Evolutionary conservation across 2,329 filamentous ascomycete species (phyloP), one percentile per base, ranked within the genome.

Genomic region (Fusarium ramigenum): DNA sequence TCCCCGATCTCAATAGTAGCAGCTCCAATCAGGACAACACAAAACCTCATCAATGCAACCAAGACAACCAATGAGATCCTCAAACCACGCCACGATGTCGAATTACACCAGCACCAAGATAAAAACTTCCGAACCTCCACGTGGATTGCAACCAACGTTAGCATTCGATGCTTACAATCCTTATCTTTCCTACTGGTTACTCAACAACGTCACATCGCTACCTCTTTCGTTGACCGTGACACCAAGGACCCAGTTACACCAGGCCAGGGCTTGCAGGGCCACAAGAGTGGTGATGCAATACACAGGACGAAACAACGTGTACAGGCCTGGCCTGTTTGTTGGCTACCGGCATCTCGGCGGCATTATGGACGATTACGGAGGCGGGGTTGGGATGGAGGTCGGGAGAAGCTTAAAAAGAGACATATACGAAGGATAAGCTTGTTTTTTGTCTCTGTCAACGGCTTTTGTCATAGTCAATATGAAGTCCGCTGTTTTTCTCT

Each of bases 101-200:
- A 57, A 57, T 40, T n/a, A 47, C 58, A 53, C 25, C 49, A 46
- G 32, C 30, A 5, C 28, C 36, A 49, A 28, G n/a, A 47, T 25
- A 6, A 37, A 68, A 57, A 52, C 30, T 16, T 57, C 58, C 43
- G n/a, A 60, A 5, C 3, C 19, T 44, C 52, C 71, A 74, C 71
- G 71, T 74, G 71, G 30, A 46, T 46, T 52, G 16, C 37, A n/a
- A 53, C 30, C 30, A 18, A 47, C 23, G 18, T 28, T 39, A 19
- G 57, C 56, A 74, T 74, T 74, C 71, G 71, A 72, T 74, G 67
- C 56, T 74, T 64, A 69, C 52, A 56, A 74, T 74, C 23, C 30
- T 28, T 28, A 54, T 46, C 42, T 32, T 18, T 46, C 15, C 30
- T 37, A 74, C 59, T 74, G 67, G 71, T 65, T 16, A 21, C 23